phyloP scores from a whole-genome alignment of 768 basidiomycete genomes.

The Tubosaeta sp. region DNA sequence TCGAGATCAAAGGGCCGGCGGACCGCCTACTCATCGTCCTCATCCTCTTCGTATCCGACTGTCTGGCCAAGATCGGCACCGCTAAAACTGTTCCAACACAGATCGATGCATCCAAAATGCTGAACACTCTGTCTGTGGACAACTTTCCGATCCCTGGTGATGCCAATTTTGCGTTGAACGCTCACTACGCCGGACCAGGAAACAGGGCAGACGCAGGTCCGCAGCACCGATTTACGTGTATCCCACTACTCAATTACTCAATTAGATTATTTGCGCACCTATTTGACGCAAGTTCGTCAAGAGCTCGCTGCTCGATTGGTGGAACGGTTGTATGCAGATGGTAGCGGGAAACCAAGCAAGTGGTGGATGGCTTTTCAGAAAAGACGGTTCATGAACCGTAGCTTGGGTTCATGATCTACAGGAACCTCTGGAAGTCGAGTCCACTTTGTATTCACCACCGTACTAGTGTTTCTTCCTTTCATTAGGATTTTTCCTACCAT shows the following conservation, averaged over 20 bases:
- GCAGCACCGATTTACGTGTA: conserved; percentile 15
- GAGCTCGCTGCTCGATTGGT: conserved; percentile 85
- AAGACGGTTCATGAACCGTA: conserved; percentile 93
- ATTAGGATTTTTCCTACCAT: conserved; percentile 89
- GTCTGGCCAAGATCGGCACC: conserved; percentile 82
- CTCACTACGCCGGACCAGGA: conserved; percentile 80
- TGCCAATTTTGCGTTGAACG: conserved; percentile 88
- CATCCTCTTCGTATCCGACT: conserved; percentile 97
- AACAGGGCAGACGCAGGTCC: conserved; percentile 78
- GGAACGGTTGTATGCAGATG: conserved; percentile 88
- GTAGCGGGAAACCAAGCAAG: conserved; percentile 92
- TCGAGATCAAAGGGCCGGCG: conserved; percentile 98
- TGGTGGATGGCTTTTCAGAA: conserved; percentile 99
- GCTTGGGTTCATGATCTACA: conserved; percentile 56
- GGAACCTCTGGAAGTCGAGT: background rate
- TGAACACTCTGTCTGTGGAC: conserved; percentile 93
- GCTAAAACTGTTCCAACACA: conserved; percentile 64
- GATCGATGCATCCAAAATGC: conserved; percentile 80
- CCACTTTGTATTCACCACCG: conserved; percentile 14
- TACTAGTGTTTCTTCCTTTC: conserved; percentile 53
- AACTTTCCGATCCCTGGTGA: conserved; percentile 94
- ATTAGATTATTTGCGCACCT: conserved; percentile 83
- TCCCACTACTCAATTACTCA: conserved; percentile 7
- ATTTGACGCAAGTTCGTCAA: conserved; percentile 89
- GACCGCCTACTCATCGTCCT: conserved; percentile 95